Percentiles rank a stretch among this genome's conserved stretches.
These are phyloP conservation scores for Saccharomyces mikatae DNA, from an alignment of 805 yeast species.

Conservation along the genomic window DNA sequence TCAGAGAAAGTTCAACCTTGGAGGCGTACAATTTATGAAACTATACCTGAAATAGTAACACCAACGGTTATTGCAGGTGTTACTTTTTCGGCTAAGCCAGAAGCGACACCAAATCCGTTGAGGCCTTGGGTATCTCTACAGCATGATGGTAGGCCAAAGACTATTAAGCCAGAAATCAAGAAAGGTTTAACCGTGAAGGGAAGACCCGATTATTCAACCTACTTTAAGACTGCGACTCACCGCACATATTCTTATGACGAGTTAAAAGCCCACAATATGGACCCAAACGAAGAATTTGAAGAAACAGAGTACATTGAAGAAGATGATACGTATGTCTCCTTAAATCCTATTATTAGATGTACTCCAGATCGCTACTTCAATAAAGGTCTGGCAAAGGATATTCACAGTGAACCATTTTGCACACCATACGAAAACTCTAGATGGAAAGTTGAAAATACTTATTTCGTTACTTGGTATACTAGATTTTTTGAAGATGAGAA, in stretches of 20 bases:
- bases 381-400: slow-evolving; percentile 52
- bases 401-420: slow-evolving; percentile 72
- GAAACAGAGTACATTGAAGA: slow-evolving; percentile 55
- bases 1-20: slow-evolving; percentile 50
- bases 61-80: slow-evolving; percentile 57
- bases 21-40: slow-evolving; percentile 60
- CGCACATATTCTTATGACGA: slow-evolving; percentile 49
- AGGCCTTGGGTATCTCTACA: slow-evolving; percentile 77
- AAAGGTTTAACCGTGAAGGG: slow-evolving; percentile 61
- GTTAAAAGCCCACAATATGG: slow-evolving; percentile 66
- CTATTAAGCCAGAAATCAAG: slow-evolving; percentile 67
- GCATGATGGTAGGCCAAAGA: slow-evolving; percentile 71
- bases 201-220: slow-evolving; percentile 66
- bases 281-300: slow-evolving; percentile 46
- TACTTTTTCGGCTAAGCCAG: slow-evolving; percentile 42
- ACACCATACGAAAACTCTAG: slow-evolving; percentile 59
- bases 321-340: slow-evolving; percentile 59
- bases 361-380: slow-evolving; percentile 66
- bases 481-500: slow-evolving; percentile 40
- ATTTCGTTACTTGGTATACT: slow-evolving; percentile 78
- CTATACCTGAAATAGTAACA: slow-evolving; percentile 55
- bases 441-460: slow-evolving; percentile 52
- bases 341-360: slow-evolving; percentile 78
- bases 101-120: slow-evolving; percentile 48
- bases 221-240: slow-evolving; percentile 64